Conservation (phyloP, 2,329 filamentous ascomycete genomes). For the Aureobasidium mangrovei region DNA sequence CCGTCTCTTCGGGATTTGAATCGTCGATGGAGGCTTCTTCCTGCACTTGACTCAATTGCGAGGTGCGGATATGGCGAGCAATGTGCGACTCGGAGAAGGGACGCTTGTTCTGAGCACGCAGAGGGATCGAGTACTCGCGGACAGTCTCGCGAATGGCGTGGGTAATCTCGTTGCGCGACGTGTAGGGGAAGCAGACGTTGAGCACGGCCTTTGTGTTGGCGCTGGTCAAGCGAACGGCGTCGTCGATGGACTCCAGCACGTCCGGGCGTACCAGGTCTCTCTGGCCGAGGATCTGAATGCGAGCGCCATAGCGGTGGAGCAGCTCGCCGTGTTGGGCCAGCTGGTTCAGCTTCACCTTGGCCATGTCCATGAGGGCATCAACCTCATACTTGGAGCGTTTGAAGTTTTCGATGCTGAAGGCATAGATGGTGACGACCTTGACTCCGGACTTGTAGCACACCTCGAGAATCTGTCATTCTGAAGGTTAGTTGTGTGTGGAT, state of each 20-base stretch:
- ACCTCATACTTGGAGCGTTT: constrained; percentile 95
- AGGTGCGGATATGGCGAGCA: constrained; percentile 65
- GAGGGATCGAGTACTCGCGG: constrained; percentile 69
- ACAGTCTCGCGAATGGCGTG: constrained; percentile 82
- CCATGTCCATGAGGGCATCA: constrained; percentile 93
- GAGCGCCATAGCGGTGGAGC: constrained; percentile 83
- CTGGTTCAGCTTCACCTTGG: constrained; percentile 88
- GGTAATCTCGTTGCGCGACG: constrained; percentile 90
- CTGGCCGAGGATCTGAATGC: constrained; percentile 77
- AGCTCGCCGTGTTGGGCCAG: constrained; percentile 88
- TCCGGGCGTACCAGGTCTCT: constrained; percentile 76
- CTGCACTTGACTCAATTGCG: constrained; percentile 34
- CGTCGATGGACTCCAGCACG: constrained; percentile 80
- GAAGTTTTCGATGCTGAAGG: constrained; percentile 98
- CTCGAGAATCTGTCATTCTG: constrained; percentile 60
- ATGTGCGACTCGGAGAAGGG: constrained; percentile 86
- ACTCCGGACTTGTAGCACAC: constrained; percentile 98
- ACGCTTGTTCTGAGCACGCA: constrained; percentile 40
- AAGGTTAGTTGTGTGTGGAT: not conserved
- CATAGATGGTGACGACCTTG: constrained; percentile 94
- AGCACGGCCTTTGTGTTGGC: constrained; percentile 69
- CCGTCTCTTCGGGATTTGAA: constrained; percentile 15
- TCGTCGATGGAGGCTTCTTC: constrained; percentile 20
- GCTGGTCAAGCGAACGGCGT: constrained; percentile 76
- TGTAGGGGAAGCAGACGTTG: constrained; percentile 98